These are phyloP conservation scores for Parietaria judaica DNA, from an alignment of 306 rosid genomes.

Conservation along the genomic window DNA sequence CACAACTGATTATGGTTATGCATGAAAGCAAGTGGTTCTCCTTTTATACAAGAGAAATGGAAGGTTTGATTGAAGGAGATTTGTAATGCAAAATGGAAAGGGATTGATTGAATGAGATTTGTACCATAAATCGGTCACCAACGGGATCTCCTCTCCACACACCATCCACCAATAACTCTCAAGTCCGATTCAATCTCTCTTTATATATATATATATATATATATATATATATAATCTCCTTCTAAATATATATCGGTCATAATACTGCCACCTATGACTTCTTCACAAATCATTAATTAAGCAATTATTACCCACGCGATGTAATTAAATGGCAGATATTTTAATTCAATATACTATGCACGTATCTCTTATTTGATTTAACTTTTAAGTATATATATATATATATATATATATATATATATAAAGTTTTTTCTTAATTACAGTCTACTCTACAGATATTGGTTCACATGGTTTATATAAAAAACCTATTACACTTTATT, in stretches of 20 bases:
- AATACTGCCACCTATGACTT: background rate
- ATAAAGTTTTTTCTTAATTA: too few relatives aligned
- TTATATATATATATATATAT: background rate
- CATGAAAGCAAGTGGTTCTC: background rate
- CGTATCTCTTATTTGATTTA: too few relatives aligned
- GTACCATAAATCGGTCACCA: background rate
- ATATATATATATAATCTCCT: background rate
- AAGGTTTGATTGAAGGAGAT: background rate
- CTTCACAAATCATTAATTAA: background rate
- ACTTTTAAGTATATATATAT: too few relatives aligned
- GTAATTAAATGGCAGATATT: background rate
- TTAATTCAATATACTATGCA: too few relatives aligned
- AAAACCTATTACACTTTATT: too few relatives aligned
- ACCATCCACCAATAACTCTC: slow-evolving; percentile 1
- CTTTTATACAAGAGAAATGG: background rate
- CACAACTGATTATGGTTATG: background rate
- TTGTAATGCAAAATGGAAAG: background rate
- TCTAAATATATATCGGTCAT: background rate
- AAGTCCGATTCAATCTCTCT: background rate
- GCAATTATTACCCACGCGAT: background rate
- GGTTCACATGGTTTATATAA: too few relatives aligned
- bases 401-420: too few relatives aligned
- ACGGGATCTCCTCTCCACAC: background rate
- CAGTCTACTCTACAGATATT: too few relatives aligned
- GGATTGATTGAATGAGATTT: background rate